Percentiles rank a stretch among this genome's conserved stretches.
phyloP scores from a whole-genome alignment of 2,329 filamentous ascomycete genomes.

The Pestalotiopsis sp. region DNA sequence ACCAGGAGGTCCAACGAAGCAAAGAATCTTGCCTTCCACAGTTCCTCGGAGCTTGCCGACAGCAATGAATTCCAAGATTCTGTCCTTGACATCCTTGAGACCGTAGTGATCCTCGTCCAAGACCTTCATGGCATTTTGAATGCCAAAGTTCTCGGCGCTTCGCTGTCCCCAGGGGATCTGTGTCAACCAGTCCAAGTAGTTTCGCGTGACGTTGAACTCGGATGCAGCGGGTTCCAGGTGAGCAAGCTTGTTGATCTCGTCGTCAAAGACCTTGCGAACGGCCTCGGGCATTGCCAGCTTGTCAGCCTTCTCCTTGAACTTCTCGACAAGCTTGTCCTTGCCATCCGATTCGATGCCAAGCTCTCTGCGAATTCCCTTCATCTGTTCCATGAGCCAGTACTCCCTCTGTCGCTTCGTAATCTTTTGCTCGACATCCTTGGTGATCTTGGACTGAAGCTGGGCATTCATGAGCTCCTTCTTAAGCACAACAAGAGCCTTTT shows the following conservation, averaged over 20 bases:
- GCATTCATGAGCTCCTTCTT: constrained; percentile 99
- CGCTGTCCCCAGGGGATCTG: constrained; percentile 97
- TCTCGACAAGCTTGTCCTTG: constrained; percentile 97
- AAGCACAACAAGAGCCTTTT: constrained; percentile 87
- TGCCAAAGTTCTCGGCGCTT: constrained; percentile 95
- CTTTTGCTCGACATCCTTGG: constrained; percentile 95
- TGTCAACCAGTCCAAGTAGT: constrained; percentile 98
- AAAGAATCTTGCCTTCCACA: constrained; percentile 97
- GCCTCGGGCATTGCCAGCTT: constrained; percentile 96
- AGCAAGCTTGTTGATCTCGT: constrained; percentile 95
- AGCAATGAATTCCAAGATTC: constrained; percentile 96
- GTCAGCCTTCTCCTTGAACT: constrained; percentile 92
- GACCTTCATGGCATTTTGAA: constrained; percentile 86
- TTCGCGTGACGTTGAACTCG: constrained; percentile 97
- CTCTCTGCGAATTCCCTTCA: constrained; percentile 97
- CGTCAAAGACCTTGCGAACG: constrained; percentile 96
- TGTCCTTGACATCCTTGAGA: constrained; percentile 96
- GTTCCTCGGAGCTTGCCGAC: constrained; percentile 96
- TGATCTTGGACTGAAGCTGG: constrained; percentile 94
- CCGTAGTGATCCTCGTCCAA: constrained; percentile 97
- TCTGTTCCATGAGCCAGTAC: constrained; percentile 99
- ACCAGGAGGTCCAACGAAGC: constrained; percentile 94
- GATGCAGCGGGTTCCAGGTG: constrained; percentile 95
- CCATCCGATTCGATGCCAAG: constrained; percentile 96
- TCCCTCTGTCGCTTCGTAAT: constrained; percentile 97